Base-by-base conservation (phyloP, 73 alveolate genomes). In the Stentor coeruleus region DNA sequence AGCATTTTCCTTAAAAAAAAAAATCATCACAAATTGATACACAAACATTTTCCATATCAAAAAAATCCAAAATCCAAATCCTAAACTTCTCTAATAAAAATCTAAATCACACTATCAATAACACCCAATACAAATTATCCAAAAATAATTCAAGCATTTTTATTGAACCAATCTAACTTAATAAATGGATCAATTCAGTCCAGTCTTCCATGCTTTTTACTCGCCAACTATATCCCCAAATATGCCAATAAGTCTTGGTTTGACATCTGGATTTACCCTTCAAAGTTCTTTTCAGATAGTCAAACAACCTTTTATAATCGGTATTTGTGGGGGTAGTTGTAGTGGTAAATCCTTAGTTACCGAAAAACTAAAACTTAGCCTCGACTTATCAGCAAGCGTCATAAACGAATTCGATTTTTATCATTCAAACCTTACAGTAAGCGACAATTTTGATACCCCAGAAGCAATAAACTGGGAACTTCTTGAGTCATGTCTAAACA, bases 101-200 rank as follows among this genome's bases (percentile, higher is more conserved):
- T n/a, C n/a, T n/a, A n/a, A n/a, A n/a, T n/a, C n/a, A n/a, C n/a
- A n/a, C n/a, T n/a, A n/a, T n/a, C n/a, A n/a, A n/a, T n/a, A n/a
- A n/a, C n/a, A n/a, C n/a, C n/a, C n/a, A n/a, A n/a, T n/a, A n/a
- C n/a, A n/a, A n/a, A n/a, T n/a, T n/a, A n/a, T n/a, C n/a, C n/a
- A n/a, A n/a, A n/a, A n/a, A n/a, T n/a, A n/a, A n/a, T n/a, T n/a
- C n/a, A n/a, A n/a, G n/a, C n/a, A n/a, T n/a, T n/a, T n/a, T n/a
- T n/a, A n/a, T n/a, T n/a, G n/a, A n/a, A n/a, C n/a, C n/a, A n/a
- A n/a, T n/a, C n/a, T n/a, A n/a, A n/a, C n/a, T n/a, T n/a, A n/a
- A 57, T 57, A 57, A 57, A 57, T 57, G 73, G 73, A 57, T n/a
- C 73, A 57, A 31, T 57, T 57, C 73, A 57, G 73, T 57, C 73